Conservation (phyloP, 352 stramenopile species). For the Phytopythium boreale region DNA sequence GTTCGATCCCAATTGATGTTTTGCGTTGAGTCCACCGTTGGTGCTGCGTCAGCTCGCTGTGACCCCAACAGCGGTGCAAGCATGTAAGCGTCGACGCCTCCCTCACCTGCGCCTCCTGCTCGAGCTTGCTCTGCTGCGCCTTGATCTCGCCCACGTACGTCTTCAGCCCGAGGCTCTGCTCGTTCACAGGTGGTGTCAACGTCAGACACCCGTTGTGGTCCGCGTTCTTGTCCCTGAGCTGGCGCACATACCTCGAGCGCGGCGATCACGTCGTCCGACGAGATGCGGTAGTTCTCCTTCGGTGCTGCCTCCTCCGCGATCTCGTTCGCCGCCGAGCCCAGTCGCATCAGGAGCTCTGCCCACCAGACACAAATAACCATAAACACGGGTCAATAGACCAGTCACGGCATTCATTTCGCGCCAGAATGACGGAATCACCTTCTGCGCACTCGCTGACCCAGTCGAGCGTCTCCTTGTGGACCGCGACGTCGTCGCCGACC, state of each 20-base stretch:
- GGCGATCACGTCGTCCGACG: constrained; percentile 46
- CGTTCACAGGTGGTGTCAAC: background rate
- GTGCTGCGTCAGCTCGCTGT: background rate
- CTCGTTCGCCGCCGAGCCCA: constrained; percentile 49
- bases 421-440: too few relatives aligned
- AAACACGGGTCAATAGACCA: background rate
- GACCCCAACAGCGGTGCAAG: too few relatives aligned
- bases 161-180: constrained; percentile 34
- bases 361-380: background rate
- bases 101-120: constrained; percentile 27
- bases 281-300: constrained; percentile 73
- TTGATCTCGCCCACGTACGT: constrained; percentile 30
- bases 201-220: background rate
- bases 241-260: constrained; percentile 45
- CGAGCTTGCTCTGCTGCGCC: constrained; percentile 24
- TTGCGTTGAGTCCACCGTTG: background rate
- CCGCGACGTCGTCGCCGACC: constrained; percentile 40
- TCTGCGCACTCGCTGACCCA: constrained; percentile 58
- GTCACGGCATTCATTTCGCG: too few relatives aligned
- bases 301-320: constrained; percentile 42
- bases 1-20: background rate
- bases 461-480: constrained; percentile 67
- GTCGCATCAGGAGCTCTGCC: constrained; percentile 45
- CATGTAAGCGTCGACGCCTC: background rate
- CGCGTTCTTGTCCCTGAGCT: background rate